Base-by-base conservation (phyloP, 331 rosid species). In the Rhamnella rubrinervis region DNA sequence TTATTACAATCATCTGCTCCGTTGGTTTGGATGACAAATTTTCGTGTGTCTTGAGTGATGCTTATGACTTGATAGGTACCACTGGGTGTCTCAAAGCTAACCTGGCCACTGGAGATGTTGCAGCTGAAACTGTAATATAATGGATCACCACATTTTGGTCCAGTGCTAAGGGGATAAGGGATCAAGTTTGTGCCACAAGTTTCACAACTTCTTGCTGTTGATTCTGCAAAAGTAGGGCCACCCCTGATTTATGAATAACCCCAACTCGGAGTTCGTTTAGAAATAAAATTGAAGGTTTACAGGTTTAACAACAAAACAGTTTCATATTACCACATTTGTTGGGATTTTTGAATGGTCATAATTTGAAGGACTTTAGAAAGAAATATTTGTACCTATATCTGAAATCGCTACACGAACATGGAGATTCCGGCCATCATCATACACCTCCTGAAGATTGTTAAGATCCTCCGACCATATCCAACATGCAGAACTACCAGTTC, bases 381-480 rank as follows among this genome's bases (percentile, higher is more conserved):
- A 51, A 59, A 55, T 69, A 55, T 8, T 11, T 35, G 14, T 82
- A 91, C 97, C 95, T 82, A 86, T 80, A 76, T 86, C 92, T 60
- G 81, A 81, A 75, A 83, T 60, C 39, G 89, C 81, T 35, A 80
- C 82, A 10, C 90, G 88, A 8, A 87, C 85, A 44, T 80, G 74
- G 25, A 90, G 82, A 60, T 84, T 83, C 28, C 75, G 80, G 26
- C 89, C 90, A 66, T 59, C 63, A 11, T 71, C 85, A 67, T 84
- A 84, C 71, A 79, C 92, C 78, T 88, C 95, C 79, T 86, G 87
- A 40, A 90, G 92, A 75, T 85, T 89, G 78, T 75, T 83, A 75
- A 89, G 82, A 66, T 89, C 93, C 72, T 82, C 85, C 9, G 82
- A 81, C 93, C 96, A 89, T 65, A 89, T 87, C 89, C 85, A 85